A percentile compares a stretch with the other conserved stretches of the same genome.
phyloP scores from a whole-genome alignment of 306 rosid species.

The Trichosanthes truncata region DNA sequence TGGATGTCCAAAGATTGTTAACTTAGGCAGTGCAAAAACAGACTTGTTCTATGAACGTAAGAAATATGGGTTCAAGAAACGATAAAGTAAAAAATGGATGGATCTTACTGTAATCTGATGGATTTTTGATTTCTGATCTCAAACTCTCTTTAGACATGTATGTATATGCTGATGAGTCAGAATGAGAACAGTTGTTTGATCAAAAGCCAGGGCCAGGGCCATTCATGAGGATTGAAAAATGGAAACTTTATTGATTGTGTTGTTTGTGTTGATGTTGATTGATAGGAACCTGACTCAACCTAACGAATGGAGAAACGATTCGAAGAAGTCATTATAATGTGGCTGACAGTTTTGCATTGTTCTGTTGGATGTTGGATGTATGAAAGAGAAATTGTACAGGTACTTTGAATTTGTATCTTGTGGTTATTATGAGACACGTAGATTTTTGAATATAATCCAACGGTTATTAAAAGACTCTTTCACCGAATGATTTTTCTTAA shows the following conservation, averaged over 20 bases:
- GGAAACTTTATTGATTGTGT: background rate
- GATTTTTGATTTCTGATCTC: background rate
- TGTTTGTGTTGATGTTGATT: background rate
- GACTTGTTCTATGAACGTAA: constrained; percentile 79
- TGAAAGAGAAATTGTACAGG: no score
- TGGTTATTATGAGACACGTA: no score
- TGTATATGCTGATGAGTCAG: background rate
- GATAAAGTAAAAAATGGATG: constrained; percentile 25
- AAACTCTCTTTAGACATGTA: background rate
- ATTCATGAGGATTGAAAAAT: background rate
- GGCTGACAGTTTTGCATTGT: no score
- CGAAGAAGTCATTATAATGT: no score
- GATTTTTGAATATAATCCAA: no score
- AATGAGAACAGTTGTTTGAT: background rate
- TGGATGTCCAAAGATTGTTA: constrained; percentile 91
- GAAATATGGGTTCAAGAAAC: constrained; percentile 88
- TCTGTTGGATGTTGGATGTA: no score
- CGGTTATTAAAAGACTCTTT: no score
- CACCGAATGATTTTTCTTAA: background rate
- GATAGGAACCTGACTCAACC: background rate
- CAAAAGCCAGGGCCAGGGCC: background rate
- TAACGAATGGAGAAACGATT: background rate
- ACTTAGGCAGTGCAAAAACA: constrained; percentile 80
- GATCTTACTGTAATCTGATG: background rate
- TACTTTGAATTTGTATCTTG: no score